Percentiles rank a stretch among this genome's conserved stretches.
These are phyloP conservation scores for Psilocybe mexicana DNA, from an alignment of 1,284 basidiomycete genomes.

Conservation along the genomic window DNA sequence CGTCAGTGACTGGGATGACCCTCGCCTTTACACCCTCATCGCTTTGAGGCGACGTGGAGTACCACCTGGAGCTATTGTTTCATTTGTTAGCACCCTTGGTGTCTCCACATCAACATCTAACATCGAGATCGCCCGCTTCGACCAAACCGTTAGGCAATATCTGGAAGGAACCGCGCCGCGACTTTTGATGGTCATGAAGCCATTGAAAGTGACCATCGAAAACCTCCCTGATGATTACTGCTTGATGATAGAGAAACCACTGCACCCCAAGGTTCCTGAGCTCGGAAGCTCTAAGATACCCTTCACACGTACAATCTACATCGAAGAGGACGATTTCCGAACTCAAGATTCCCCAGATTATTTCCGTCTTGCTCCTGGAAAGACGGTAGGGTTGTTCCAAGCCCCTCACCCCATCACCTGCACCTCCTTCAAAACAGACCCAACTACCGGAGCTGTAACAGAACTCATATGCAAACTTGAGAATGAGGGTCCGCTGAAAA, in stretches of 20 bases:
- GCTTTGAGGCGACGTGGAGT: conserved; percentile 93
- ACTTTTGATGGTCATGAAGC: conserved; percentile 90
- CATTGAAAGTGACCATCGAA: conserved; percentile 89
- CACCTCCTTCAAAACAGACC: conserved; percentile 81
- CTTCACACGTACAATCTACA: conserved; percentile 90
- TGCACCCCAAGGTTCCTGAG: conserved; percentile 93
- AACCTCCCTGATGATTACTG: conserved; percentile 90
- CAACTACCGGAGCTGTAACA: conserved; percentile 66
- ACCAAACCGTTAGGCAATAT: conserved; percentile 86
- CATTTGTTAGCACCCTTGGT: conserved; percentile 91
- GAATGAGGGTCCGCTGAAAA: conserved; percentile 65
- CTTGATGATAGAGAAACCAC: conserved; percentile 84
- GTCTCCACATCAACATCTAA: conserved; percentile 87
- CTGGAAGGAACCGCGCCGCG: conserved; percentile 89
- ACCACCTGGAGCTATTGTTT: conserved; percentile 92
- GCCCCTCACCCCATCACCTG: conserved; percentile 96
- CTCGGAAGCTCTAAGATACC: conserved; percentile 85
- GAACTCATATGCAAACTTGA: conserved; percentile 85
- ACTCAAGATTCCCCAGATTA: conserved; percentile 92
- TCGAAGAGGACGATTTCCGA: conserved; percentile 95
- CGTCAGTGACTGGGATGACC: conserved; percentile 97
- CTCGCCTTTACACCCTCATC: conserved; percentile 96
- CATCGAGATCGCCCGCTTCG: conserved; percentile 89
- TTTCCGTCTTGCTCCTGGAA: conserved; percentile 96
- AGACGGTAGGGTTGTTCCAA: conserved; percentile 96